These are phyloP conservation scores for Capronia epimyces DNA, from an alignment of 2,329 filamentous ascomycete genomes.

Conservation along the genomic window DNA sequence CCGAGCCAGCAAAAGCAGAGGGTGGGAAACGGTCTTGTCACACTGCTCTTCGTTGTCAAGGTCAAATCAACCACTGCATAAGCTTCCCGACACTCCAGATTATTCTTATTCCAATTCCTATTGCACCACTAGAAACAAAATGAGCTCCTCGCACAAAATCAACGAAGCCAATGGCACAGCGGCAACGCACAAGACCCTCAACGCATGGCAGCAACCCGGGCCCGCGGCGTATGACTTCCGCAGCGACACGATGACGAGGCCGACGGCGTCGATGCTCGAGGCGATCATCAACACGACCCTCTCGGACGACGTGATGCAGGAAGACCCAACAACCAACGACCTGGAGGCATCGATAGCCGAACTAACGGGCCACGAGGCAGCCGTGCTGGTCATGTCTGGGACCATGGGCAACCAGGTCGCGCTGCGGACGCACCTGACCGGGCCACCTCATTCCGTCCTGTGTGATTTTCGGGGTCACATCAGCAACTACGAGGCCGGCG, in stretches of 20 bases:
- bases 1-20: not conserved
- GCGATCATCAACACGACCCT: slow-evolving; percentile 71
- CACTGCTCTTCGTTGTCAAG: not conserved
- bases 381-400: slow-evolving; percentile 76
- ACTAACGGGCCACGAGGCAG: slow-evolving; percentile 69
- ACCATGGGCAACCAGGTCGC: slow-evolving; percentile 93
- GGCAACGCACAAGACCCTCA: slow-evolving; percentile 2
- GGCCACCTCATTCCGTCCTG: slow-evolving; percentile 74
- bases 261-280: slow-evolving; percentile 72
- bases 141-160: slow-evolving; percentile 1
- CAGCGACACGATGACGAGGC: slow-evolving; percentile 64
- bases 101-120: not conserved
- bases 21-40: not conserved
- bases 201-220: slow-evolving; percentile 27
- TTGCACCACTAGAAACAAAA: not conserved
- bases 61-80: not conserved
- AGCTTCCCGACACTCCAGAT: too few relatives aligned
- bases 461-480: slow-evolving; percentile 78
- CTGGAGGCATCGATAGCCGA: slow-evolving; percentile 70
- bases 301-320: slow-evolving; percentile 75
- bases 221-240: slow-evolving; percentile 30
- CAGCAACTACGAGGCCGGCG: slow-evolving; percentile 58
- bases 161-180: slow-evolving; percentile 8
- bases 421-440: slow-evolving; percentile 67
- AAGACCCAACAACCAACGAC: slow-evolving; percentile 70